These are phyloP conservation scores for Protomyces inundatus DNA, from an alignment of 1,139 yeast species.

Conservation along the genomic window DNA sequence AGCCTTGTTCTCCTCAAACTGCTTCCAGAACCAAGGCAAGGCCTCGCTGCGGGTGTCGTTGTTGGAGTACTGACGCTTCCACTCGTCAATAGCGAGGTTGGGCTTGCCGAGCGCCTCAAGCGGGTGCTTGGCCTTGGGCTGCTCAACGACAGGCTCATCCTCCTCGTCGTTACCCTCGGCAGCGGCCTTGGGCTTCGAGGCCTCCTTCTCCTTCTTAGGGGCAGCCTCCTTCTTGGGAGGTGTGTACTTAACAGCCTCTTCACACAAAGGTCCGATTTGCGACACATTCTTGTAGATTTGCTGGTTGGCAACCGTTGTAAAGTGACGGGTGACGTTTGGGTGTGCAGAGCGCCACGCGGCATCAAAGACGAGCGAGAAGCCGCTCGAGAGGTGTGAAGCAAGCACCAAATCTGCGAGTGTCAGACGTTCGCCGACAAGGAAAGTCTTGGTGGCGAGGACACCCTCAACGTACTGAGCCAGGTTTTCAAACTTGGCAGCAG, in stretches of 20 bases:
- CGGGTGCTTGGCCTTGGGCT: conserved; percentile 66
- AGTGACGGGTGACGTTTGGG: conserved; percentile 84
- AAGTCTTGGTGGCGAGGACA: conserved; percentile 70
- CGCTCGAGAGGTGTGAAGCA: conserved; percentile 58
- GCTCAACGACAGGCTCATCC: conserved; percentile 30
- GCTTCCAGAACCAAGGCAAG: conserved; percentile 97
- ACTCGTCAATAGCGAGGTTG: conserved; percentile 68
- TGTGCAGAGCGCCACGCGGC: conserved; percentile 66
- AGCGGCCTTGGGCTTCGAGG: conserved; percentile 1
- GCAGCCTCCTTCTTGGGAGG: conserved; percentile 66
- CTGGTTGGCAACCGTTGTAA: conserved; percentile 59
- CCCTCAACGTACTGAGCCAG: conserved; percentile 46
- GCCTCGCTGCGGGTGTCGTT: conserved; percentile 94
- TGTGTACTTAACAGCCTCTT: conserved; percentile 50
- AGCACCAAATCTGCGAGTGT: conserved; percentile 75
- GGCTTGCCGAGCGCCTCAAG: conserved; percentile 72
- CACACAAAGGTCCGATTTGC: conserved; percentile 31
- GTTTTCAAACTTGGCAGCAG: conserved; percentile 44
- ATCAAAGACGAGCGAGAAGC: conserved; percentile 66
- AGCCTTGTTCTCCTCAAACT: conserved; percentile 64
- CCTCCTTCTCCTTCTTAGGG: conserved; percentile 34
- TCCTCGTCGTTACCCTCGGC: conserved; percentile 26
- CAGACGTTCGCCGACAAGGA: conserved; percentile 84
- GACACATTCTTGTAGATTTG: conserved; percentile 50
- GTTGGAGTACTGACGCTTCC: conserved; percentile 97